Conservation (phyloP, 208 protist species). For the Trypanosoma melophagium region DNA sequence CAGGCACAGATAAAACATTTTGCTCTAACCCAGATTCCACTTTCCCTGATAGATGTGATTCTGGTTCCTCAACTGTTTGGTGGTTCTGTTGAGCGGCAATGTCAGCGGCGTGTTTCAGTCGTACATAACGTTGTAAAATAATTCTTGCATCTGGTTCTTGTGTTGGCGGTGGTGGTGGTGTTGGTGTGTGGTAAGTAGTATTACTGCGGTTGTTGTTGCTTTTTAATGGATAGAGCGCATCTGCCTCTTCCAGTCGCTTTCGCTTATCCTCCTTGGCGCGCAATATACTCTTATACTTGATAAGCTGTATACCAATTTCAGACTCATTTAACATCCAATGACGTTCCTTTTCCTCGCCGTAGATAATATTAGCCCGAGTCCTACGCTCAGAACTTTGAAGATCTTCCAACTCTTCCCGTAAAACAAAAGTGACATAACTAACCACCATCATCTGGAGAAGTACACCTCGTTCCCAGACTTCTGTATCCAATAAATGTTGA, state of each 20-base stretch:
- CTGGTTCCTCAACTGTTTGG: neutral
- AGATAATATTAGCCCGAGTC: constrained; percentile 31
- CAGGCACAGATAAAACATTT: neutral
- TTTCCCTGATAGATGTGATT: neutral
- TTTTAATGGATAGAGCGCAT: constrained; percentile 19
- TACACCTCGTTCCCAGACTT: constrained; percentile 62
- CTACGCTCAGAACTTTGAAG: constrained; percentile 47
- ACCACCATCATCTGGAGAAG: constrained; percentile 77
- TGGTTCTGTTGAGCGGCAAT: neutral
- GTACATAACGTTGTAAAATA: constrained; percentile 57
- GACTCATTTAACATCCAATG: constrained; percentile 54
- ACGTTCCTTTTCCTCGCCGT: constrained; percentile 58
- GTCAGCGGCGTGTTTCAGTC: constrained; percentile 26
- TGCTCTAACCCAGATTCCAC: neutral
- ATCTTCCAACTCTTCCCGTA: constrained; percentile 69
- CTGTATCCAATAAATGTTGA: constrained; percentile 42
- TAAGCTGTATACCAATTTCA: constrained; percentile 32
- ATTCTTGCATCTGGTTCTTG: constrained; percentile 39
- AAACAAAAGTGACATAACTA: constrained; percentile 70
- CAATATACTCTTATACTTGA: constrained; percentile 34
- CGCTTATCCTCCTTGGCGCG: constrained; percentile 48
- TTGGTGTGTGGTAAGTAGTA: neutral
- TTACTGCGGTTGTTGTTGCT: neutral
- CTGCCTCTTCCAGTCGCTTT: constrained; percentile 24
- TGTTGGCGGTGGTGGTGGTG: neutral